Evolutionary conservation across 768 basidiomycete genomes (phyloP).

Genomic region (Leccinum incarnatum): DNA sequence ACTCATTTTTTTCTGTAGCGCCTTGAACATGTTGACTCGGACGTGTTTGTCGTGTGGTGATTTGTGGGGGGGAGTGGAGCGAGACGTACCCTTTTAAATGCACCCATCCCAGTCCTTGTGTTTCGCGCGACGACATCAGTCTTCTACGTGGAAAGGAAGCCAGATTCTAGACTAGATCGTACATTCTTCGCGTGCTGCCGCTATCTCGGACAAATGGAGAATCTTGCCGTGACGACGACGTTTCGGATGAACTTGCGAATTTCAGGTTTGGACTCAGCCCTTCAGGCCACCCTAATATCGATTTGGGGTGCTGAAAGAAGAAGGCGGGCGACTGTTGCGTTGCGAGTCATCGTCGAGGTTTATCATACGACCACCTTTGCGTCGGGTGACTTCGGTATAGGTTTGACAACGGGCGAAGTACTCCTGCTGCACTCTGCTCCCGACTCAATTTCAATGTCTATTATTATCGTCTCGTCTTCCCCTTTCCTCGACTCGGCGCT

Average conservation of each 20-base stretch:
- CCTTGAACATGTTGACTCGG: neutral
- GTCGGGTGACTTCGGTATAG: too few relatives aligned
- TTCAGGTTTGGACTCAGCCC: neutral
- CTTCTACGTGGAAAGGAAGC: neutral
- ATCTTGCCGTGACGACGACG: neutral
- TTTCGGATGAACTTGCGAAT: neutral
- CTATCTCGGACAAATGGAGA: neutral
- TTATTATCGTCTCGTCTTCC: too few relatives aligned
- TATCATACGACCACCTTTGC: too few relatives aligned
- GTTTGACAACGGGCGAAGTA: too few relatives aligned
- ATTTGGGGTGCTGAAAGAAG: neutral
- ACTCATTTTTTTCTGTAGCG: neutral
- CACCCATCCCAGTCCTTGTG: neutral
- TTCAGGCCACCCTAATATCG: neutral
- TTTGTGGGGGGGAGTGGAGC: neutral
- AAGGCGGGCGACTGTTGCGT: neutral
- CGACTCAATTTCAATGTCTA: too few relatives aligned
- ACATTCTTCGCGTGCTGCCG: neutral
- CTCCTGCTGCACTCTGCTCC: too few relatives aligned
- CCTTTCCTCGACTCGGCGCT: too few relatives aligned
- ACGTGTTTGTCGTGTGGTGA: neutral
- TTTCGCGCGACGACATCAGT: neutral
- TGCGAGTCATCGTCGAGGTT: too few relatives aligned
- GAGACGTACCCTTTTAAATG: neutral
- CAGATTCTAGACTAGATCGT: neutral